Evolutionary conservation across 441 rosid species (phyloP), one percentile per base, ranked within the genome.

Genomic region (Gossypium gossypioides): DNA sequence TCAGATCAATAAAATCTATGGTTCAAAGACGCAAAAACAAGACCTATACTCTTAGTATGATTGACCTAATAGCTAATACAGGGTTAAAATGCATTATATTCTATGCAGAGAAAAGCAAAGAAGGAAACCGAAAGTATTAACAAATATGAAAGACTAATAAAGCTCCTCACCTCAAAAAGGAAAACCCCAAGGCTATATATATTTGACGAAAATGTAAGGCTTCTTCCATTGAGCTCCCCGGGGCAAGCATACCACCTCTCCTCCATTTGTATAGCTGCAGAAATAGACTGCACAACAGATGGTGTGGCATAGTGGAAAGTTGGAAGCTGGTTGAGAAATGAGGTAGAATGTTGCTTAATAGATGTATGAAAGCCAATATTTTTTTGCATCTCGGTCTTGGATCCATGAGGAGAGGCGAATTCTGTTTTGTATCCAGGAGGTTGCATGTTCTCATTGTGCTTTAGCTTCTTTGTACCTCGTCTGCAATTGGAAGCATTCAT

Each of bases 221-320:
- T 70, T 75, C 85, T 85, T 58, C 79, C 87, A 42, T 77, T 75
- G 8, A 73, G 77, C 71, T 85, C 89, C 87, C 84, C 89, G 6
- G 91, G 91, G 78, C 86, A 81, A 77, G 67, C 78, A 82, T 91
- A 89, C 93, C 95, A 89, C 58, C 81, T 88, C 76, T 82, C 84
- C 84, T 91, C 95, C 75, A 78, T 80, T 75, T 80, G 84, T 40
- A 51, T 21, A 67, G 67, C 54, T 62, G 79, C 68, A 27, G 78
- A 68, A 66, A 74, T 57, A 60, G 79, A 75, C 46, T 64, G 79
- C 69, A 19, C 10, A 12, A 78, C 67, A 68, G 77, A 57, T 57
- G 75, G 69, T 21, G 71, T 69, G 57, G 56, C 73, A 72, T 68
- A 70, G 72, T 62, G 73, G 50, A 65, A 75, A 74, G 71, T 71